Percentiles rank a stretch among this genome's conserved stretches.
Conservation (phyloP, 1,284 basidiomycete genomes). For the Bjerkandera adusta region DNA sequence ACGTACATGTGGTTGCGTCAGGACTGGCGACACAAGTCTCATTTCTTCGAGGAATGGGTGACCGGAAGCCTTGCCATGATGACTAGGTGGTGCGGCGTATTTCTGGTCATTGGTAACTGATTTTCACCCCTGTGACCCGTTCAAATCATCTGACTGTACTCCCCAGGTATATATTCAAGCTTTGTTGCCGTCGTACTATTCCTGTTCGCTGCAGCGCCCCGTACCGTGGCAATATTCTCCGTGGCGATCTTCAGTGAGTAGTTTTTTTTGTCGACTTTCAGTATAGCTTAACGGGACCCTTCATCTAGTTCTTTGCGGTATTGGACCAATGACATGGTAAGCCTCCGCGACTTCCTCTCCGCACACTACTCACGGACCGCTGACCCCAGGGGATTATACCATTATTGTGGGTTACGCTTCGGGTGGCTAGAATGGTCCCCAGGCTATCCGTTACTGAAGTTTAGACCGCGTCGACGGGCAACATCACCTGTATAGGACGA, state of each 20-base stretch:
- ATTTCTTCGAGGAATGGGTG: constrained; percentile 7
- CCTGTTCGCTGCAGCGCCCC: constrained; percentile 2
- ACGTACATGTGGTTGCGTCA: constrained; percentile 9
- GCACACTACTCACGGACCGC: not conserved
- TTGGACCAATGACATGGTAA: constrained; percentile 6
- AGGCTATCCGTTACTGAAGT: no score
- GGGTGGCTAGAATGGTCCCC: constrained; percentile 5
- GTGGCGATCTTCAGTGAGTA: constrained; percentile 2
- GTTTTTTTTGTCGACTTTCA: no score
- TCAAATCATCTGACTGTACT: not conserved
- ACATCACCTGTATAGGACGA: no score
- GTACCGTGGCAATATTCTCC: not conserved
- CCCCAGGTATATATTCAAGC: constrained; percentile 1
- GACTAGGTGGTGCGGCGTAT: constrained; percentile 3
- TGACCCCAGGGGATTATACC: constrained; percentile 4
- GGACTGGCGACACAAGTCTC: constrained; percentile 3
- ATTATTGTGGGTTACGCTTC: constrained; percentile 3
- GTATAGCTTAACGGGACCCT: not conserved
- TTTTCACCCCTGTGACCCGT: not conserved
- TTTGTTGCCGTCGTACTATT: constrained; percentile 6
- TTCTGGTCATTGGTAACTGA: constrained; percentile 2
- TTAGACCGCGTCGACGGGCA: no score
- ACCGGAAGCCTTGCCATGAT: constrained; percentile 1
- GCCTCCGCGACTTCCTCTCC: not conserved
- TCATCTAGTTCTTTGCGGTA: not conserved